Percentiles rank a stretch among this genome's conserved stretches.
phyloP scores from a whole-genome alignment of 2,329 filamentous ascomycete species.

The Metarhizium rileyi region DNA sequence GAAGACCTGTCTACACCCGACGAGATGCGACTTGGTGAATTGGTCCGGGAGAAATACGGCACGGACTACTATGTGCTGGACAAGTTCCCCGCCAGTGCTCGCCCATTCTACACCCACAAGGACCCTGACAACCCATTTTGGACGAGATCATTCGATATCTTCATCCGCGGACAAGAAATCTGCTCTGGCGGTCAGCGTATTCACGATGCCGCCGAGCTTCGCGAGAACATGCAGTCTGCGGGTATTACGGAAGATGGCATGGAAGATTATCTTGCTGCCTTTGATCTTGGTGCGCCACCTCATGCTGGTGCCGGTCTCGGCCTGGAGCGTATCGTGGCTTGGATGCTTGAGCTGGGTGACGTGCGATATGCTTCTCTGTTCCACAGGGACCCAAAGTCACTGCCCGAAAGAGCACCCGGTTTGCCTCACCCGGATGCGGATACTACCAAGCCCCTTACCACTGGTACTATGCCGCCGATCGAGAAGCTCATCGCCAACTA shows the following conservation, averaged over 20 bases:
- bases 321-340: constrained; percentile 78
- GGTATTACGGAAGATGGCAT: constrained; percentile 74
- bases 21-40: constrained; percentile 73
- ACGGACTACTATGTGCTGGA: constrained; percentile 93
- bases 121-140: constrained; percentile 61
- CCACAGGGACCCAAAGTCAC: constrained; percentile 78
- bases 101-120: constrained; percentile 87
- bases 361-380: constrained; percentile 83
- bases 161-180: constrained; percentile 87
- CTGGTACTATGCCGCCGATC: constrained; percentile 57
- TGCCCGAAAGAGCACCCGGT: constrained; percentile 56
- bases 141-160: constrained; percentile 94
- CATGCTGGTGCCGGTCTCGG: constrained; percentile 88
- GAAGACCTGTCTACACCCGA: constrained; percentile 80
- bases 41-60: constrained; percentile 76
- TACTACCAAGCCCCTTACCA: constrained; percentile 44
- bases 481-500: constrained; percentile 92
- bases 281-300: constrained; percentile 79
- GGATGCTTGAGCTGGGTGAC: constrained; percentile 78
- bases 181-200: constrained; percentile 90
- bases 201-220: constrained; percentile 65
- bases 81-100: constrained; percentile 76
- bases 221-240: constrained; percentile 63
- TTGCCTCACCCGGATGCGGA: constrained; percentile 84
- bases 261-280: constrained; percentile 83